These are phyloP conservation scores for Sesbania bispinosa DNA, from an alignment of 306 rosid genomes.

Conservation along the genomic window DNA sequence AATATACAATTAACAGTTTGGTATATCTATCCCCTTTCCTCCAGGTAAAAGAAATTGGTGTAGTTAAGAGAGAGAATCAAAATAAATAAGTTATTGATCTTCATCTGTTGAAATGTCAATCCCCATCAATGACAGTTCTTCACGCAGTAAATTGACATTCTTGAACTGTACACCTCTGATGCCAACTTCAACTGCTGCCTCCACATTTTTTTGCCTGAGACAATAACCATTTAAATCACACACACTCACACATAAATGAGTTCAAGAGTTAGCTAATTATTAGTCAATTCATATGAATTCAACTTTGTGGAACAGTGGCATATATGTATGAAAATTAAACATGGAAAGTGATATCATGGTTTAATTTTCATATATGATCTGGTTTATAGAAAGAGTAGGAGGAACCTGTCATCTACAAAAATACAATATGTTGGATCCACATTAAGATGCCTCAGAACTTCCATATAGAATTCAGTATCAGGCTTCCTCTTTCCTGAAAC, in stretches of 20 bases:
- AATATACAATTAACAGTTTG: conserved; percentile 21
- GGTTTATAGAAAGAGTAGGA: neutral
- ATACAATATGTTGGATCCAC: conserved; percentile 68
- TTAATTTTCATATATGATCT: neutral
- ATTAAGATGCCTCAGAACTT: conserved; percentile 61
- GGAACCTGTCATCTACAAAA: conserved; percentile 87
- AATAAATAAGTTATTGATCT: conserved; percentile 8
- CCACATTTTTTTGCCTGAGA: conserved; percentile 62
- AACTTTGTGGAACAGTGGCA: conserved; percentile 1
- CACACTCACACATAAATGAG: neutral
- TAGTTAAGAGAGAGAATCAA: neutral
- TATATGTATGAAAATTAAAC: too few species aligned
- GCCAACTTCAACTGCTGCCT: conserved; percentile 76
- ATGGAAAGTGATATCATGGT: neutral
- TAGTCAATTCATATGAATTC: neutral
- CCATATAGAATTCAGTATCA: conserved; percentile 66
- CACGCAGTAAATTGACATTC: conserved; percentile 46
- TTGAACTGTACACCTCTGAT: conserved; percentile 69
- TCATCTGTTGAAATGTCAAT: conserved; percentile 43
- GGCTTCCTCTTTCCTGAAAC: conserved; percentile 95
- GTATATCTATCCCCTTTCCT: conserved; percentile 8
- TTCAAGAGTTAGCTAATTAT: neutral
- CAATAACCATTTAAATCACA: neutral
- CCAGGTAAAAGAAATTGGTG: neutral
- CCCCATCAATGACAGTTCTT: conserved; percentile 58